Evolutionary conservation across 129 eudicot genomes (phyloP).

Genomic region (Rutidosis leptorrhynchoides): DNA sequence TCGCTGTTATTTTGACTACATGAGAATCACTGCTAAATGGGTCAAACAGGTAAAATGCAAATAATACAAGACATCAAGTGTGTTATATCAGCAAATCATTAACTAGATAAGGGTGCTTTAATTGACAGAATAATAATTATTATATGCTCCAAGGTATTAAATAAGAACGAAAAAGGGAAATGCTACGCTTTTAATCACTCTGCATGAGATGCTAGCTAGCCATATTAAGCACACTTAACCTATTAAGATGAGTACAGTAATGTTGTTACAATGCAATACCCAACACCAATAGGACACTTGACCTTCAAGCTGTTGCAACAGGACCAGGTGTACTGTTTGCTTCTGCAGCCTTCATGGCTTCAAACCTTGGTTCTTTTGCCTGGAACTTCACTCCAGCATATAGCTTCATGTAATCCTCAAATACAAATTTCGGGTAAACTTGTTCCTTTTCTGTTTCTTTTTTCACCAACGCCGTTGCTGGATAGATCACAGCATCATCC

Average conservation of each 20-base stretch:
- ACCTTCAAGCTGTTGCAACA: constrained; percentile 30
- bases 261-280: background rate
- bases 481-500: constrained; percentile 56
- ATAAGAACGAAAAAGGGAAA: background rate
- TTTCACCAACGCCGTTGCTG: constrained; percentile 44
- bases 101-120: background rate
- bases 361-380: constrained; percentile 69
- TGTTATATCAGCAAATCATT: background rate
- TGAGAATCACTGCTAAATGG: background rate
- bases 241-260: constrained; percentile 4
- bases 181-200: background rate
- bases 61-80: background rate
- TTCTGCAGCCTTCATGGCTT: constrained; percentile 60
- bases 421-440: constrained; percentile 56
- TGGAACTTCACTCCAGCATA: constrained; percentile 61
- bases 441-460: constrained; percentile 27
- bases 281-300: background rate
- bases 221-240: constrained; percentile 7
- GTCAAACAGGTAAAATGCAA: background rate
- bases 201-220: constrained; percentile 3
- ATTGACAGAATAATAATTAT: constrained; percentile 1
- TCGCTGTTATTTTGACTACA: background rate
- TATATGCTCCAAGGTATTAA: constrained; percentile 3
- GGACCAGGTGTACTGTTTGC: constrained; percentile 25
- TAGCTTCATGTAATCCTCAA: constrained; percentile 64